phyloP scores from a whole-genome alignment of 441 rosid genomes.

The Jatropha multifida region DNA sequence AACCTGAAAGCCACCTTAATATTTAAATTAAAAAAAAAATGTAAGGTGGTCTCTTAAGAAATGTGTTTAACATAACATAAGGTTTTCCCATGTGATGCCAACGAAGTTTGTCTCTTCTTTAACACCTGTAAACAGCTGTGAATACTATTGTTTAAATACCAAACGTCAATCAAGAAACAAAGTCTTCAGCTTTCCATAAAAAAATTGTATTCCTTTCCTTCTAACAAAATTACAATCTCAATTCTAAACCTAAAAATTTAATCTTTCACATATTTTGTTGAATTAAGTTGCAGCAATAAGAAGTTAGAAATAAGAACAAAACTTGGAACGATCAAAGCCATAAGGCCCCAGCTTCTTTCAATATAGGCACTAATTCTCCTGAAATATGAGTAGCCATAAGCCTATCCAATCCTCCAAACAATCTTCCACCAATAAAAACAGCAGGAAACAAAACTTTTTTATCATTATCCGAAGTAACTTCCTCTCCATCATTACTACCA shows the following conservation, averaged over 20 bases:
- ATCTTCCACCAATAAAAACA: slow-evolving; percentile 79
- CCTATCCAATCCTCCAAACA: slow-evolving; percentile 85
- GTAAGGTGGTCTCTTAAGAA: slow-evolving; percentile 4
- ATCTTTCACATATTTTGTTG: background rate
- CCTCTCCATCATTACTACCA: background rate
- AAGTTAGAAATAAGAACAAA: background rate
- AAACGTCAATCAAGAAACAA: background rate
- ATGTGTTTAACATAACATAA: background rate
- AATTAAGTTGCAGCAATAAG: background rate
- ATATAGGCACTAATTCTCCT: slow-evolving; percentile 70
- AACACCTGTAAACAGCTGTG: slow-evolving; percentile 20
- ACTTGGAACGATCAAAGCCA: slow-evolving; percentile 56
- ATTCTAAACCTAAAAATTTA: slow-evolving; percentile 15
- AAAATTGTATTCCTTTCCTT: background rate
- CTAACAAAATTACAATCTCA: slow-evolving; percentile 22
- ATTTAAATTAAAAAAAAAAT: background rate
- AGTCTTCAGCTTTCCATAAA: background rate
- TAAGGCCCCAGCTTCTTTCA: slow-evolving; percentile 84
- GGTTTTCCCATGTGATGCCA: slow-evolving; percentile 19
- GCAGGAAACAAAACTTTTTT: slow-evolving; percentile 58
- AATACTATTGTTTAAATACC: background rate
- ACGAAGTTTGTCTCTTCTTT: background rate
- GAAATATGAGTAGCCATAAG: slow-evolving; percentile 89
- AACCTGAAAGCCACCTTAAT: background rate
- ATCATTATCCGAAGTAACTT: background rate